Percentiles rank a stretch among this genome's conserved stretches.
phyloP scores from a whole-genome alignment of 1,284 basidiomycete species.

The Ceraceosorus guamensis region DNA sequence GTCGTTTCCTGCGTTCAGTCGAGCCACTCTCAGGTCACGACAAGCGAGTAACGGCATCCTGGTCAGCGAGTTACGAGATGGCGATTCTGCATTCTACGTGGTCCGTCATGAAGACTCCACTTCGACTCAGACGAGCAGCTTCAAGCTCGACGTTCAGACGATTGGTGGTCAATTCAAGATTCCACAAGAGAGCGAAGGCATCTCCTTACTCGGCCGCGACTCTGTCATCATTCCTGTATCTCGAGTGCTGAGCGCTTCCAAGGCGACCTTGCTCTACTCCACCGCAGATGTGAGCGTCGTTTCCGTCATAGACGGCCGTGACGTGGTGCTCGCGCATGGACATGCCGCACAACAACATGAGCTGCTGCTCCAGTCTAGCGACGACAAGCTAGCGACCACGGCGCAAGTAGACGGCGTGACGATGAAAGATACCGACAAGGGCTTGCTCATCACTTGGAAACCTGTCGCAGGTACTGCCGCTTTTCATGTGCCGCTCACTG shows the following conservation, averaged over 20 bases:
- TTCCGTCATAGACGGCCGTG: constrained; percentile 54
- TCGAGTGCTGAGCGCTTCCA: background rate
- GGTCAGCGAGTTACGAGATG: background rate
- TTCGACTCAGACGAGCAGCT: constrained; percentile 10
- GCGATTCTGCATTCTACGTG: constrained; percentile 57
- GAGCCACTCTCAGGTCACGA: background rate
- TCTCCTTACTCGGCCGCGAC: constrained; percentile 4
- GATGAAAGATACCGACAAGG: background rate
- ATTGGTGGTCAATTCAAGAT: background rate
- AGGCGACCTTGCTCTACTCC: constrained; percentile 54
- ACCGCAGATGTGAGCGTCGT: constrained; percentile 54
- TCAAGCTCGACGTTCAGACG: constrained; percentile 3
- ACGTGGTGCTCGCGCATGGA: constrained; percentile 55
- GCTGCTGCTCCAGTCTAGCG: constrained; percentile 51
- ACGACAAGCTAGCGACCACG: background rate
- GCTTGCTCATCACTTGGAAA: background rate
- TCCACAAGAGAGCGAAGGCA: background rate
- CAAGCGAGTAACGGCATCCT: background rate
- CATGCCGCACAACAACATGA: constrained; percentile 54
- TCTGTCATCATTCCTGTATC: background rate
- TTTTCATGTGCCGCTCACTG: too few relatives aligned
- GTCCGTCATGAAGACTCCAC: constrained; percentile 55
- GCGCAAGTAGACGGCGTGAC: background rate
- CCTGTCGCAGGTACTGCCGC: background rate
- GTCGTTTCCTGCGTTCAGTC: constrained; percentile 25